Evolutionary conservation across 2,329 filamentous ascomycete genomes (phyloP).

Genomic region (Colletotrichum chrysophilum): DNA sequence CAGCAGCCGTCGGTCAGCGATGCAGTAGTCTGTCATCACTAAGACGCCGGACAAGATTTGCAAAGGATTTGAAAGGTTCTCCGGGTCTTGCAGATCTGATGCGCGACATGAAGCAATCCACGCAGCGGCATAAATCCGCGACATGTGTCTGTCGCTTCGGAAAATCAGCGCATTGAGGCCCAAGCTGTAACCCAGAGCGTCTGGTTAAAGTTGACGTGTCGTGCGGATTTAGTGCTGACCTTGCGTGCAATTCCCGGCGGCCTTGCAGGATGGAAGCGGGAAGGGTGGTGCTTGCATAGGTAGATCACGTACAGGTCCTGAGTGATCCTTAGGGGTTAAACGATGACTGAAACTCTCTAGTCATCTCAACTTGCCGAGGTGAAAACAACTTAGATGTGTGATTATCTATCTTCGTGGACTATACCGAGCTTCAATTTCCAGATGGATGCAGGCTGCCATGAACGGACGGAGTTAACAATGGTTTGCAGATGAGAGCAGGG

Average conservation of each 20-base stretch:
- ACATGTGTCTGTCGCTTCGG: neutral
- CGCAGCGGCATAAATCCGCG: neutral
- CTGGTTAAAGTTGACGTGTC: neutral
- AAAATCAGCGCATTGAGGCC: neutral
- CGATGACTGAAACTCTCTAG: rapidly evolving
- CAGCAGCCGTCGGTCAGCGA: neutral
- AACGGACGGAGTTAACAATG: neutral
- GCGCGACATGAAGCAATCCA: neutral
- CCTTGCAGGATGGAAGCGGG: neutral
- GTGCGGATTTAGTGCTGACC: neutral
- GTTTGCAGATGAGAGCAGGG: neutral
- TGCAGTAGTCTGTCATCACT: neutral
- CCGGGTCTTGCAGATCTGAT: neutral
- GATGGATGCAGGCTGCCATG: neutral
- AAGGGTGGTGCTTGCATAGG: neutral
- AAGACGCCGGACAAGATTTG: neutral
- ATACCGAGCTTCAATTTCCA: neutral
- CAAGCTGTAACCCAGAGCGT: neutral
- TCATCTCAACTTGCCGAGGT: neutral
- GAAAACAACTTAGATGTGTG: neutral
- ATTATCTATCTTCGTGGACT: neutral
- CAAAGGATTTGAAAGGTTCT: neutral
- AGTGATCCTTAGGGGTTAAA: neutral
- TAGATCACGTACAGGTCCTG: neutral
- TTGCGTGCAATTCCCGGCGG: neutral